These are phyloP conservation scores for Lactarius trivialis DNA, from an alignment of 768 basidiomycete species.

Conservation along the genomic window DNA sequence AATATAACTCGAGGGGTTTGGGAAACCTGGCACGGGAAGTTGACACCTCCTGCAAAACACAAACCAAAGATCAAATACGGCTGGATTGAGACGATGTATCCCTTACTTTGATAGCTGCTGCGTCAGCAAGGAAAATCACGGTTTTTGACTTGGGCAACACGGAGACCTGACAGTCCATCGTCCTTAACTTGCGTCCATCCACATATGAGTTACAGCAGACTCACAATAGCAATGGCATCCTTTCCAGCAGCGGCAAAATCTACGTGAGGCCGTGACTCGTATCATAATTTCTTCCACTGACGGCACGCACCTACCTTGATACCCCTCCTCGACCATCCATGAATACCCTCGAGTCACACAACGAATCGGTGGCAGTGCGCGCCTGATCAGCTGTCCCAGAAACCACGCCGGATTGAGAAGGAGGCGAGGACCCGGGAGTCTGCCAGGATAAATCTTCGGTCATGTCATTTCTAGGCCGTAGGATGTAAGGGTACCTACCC, in stretches of 20 bases:
- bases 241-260: conserved; percentile 1
- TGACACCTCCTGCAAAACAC: background rate
- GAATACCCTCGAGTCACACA: background rate
- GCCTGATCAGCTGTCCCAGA: too few species aligned
- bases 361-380: too few species aligned
- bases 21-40: conserved; percentile 47
- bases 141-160: background rate
- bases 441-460: too few species aligned
- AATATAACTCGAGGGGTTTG: conserved; percentile 47
- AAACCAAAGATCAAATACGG: background rate
- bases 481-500: too few species aligned
- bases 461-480: too few species aligned
- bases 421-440: too few species aligned
- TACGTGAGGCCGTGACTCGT: too few species aligned
- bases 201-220: background rate
- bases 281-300: background rate
- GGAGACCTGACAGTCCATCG: background rate
- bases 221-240: conserved; percentile 8
- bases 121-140: conserved; percentile 10
- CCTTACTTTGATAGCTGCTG: conserved; percentile 15
- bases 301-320: conserved; percentile 3
- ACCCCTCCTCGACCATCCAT: background rate
- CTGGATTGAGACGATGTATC: background rate
- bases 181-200: background rate
- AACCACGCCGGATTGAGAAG: too few species aligned